phyloP scores from a whole-genome alignment of 768 basidiomycete genomes.

The Gloeopeniophorella convolvens region DNA sequence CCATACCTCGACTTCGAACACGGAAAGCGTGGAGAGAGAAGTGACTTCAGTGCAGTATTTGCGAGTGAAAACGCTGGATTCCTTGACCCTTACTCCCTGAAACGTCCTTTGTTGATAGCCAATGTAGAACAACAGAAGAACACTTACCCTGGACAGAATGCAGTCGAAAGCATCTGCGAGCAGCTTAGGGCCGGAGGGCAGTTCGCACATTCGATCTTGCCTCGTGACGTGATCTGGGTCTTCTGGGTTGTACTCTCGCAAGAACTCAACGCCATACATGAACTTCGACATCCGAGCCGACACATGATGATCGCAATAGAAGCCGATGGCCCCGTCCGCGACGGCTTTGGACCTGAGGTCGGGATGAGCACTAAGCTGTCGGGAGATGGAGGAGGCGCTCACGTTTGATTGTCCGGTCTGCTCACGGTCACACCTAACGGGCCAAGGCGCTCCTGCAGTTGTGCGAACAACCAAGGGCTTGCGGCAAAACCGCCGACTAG shows the following conservation, averaged over 20 bases:
- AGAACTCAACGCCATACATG: constrained; percentile 78
- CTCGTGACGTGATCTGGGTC: constrained; percentile 63
- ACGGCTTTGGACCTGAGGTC: constrained; percentile 69
- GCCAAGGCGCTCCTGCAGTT: constrained; percentile 62
- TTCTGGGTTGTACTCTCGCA: constrained; percentile 57
- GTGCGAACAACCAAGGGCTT: constrained; percentile 71
- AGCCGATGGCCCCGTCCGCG: constrained; percentile 77
- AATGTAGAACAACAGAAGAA: not conserved
- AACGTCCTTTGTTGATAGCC: constrained; percentile 1
- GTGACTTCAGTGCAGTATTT: constrained; percentile 83
- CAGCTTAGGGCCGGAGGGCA: constrained; percentile 72
- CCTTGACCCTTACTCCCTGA: constrained; percentile 69
- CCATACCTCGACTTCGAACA: constrained; percentile 83
- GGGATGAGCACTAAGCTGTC: constrained; percentile 1
- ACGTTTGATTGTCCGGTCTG: constrained; percentile 78
- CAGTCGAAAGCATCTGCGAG: constrained; percentile 80
- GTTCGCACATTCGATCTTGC: constrained; percentile 59
- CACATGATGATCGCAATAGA: constrained; percentile 81
- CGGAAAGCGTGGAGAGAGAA: constrained; percentile 63
- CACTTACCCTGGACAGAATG: constrained; percentile 59
- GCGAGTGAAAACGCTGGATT: constrained; percentile 72
- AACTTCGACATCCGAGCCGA: constrained; percentile 72
- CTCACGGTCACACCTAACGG: constrained; percentile 55
- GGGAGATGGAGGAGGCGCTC: constrained; percentile 22
- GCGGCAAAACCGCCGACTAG: constrained; percentile 81